These are phyloP conservation scores for Pinus tabuliformis DNA, from an alignment of 75 land plant species.

Conservation along the genomic window DNA sequence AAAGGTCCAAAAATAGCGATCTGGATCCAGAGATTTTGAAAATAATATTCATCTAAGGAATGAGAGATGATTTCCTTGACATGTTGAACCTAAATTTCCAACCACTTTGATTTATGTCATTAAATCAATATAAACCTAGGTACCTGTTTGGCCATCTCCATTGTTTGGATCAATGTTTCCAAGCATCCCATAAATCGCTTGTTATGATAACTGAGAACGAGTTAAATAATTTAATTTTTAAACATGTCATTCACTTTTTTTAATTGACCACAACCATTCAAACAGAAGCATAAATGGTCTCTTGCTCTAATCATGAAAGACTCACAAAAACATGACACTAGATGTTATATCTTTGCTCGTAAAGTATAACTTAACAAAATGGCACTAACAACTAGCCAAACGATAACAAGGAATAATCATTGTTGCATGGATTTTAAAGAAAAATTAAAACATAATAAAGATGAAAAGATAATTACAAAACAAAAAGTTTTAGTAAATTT, in stretches of 20 bases:
- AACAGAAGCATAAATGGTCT: not conserved
- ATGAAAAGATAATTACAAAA: not conserved
- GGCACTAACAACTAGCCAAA: not conserved
- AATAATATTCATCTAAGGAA: too few relatives aligned
- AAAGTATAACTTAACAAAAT: not conserved
- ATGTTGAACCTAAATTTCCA: too few relatives aligned
- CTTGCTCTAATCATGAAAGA: not conserved
- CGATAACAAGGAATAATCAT: not conserved
- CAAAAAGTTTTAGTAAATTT: too few relatives aligned
- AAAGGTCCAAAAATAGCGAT: too few relatives aligned
- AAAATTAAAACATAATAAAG: not conserved
- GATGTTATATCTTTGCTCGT: not conserved
- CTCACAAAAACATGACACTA: not conserved
- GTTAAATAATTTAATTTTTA: constrained; percentile 1
- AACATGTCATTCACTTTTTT: not conserved
- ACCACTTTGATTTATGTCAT: too few relatives aligned
- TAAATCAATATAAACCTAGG: too few relatives aligned
- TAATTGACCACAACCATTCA: not conserved
- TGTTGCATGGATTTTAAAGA: too few relatives aligned
- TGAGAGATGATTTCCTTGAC: too few relatives aligned
- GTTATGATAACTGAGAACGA: constrained; percentile 75
- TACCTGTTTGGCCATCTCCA: too few relatives aligned
- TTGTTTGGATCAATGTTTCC: too few relatives aligned
- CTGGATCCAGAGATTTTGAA: too few relatives aligned
- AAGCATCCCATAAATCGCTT: constrained; percentile 15